These are phyloP conservation scores for Crotalaria pallida DNA, from an alignment of 306 rosid genomes.

Conservation along the genomic window DNA sequence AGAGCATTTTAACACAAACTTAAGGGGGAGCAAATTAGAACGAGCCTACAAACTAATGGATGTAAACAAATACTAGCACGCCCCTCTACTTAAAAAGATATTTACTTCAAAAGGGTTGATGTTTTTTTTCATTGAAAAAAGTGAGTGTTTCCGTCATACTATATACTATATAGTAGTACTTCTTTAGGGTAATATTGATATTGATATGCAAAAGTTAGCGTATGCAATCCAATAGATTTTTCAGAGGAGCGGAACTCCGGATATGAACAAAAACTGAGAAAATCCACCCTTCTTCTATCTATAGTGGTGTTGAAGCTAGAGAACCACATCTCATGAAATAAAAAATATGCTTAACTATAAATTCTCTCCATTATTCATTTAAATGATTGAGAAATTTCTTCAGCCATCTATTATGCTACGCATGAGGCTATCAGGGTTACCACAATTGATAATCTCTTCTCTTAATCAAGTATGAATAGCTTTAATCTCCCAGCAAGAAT, in stretches of 20 bases:
- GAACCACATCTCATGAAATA: no score
- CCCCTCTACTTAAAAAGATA: no score
- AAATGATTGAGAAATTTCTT: neutral
- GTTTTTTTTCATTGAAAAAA: no score
- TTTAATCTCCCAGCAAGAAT: no score
- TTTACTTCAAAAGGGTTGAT: neutral
- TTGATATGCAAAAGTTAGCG: no score
- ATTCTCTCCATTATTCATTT: slow-evolving; percentile 14
- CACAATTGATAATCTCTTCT: slow-evolving; percentile 8
- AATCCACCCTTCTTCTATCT: slow-evolving; percentile 31
- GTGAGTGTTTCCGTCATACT: neutral
- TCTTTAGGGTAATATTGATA: neutral
- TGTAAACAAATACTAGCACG: no score
- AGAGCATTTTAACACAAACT: no score
- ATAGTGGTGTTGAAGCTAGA: neutral
- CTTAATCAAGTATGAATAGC: no score
- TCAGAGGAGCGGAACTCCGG: slow-evolving; percentile 34
- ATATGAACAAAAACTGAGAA: slow-evolving; percentile 30
- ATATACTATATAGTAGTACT: no score
- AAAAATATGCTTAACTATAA: neutral
- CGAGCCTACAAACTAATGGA: no score
- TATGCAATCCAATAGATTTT: slow-evolving; percentile 28
- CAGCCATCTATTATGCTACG: neutral
- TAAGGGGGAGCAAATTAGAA: no score
- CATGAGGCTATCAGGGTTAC: slow-evolving; percentile 7